Percentiles rank a stretch among this genome's conserved stretches.
Conservation (phyloP, 2,329 filamentous ascomycete species). For the Fusarium tupiense region DNA sequence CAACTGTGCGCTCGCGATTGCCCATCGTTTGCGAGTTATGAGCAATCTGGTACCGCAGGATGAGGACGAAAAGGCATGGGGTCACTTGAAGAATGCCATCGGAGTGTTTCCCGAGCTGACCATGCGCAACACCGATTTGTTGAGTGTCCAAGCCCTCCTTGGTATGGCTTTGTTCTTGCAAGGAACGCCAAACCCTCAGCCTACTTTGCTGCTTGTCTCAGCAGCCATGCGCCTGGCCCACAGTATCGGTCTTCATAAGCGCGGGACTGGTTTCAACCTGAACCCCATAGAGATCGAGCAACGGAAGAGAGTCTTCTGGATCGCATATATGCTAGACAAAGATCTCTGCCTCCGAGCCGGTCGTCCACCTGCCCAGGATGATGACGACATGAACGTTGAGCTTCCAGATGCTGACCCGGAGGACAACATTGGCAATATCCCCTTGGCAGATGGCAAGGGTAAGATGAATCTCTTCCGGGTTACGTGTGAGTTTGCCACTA, state of each 20-base stretch:
- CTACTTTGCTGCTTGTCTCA: slow-evolving; percentile 89
- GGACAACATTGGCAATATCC: slow-evolving; percentile 95
- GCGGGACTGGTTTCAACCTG: slow-evolving; percentile 89
- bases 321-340: slow-evolving; percentile 72
- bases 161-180: slow-evolving; percentile 96
- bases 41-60: slow-evolving; percentile 90
- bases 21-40: slow-evolving; percentile 92
- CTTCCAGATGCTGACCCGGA: slow-evolving; percentile 89
- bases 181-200: slow-evolving; percentile 95
- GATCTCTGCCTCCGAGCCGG: slow-evolving; percentile 69
- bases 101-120: slow-evolving; percentile 91
- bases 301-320: slow-evolving; percentile 73
- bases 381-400: slow-evolving; percentile 91
- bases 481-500: slow-evolving; percentile 90
- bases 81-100: slow-evolving; percentile 95
- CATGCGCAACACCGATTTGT: slow-evolving; percentile 93
- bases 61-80: slow-evolving; percentile 95
- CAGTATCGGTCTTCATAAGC: slow-evolving; percentile 94
- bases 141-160: slow-evolving; percentile 92
- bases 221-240: slow-evolving; percentile 91
- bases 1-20: slow-evolving; percentile 93
- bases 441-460: slow-evolving; percentile 84
- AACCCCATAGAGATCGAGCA: slow-evolving; percentile 96
- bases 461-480: slow-evolving; percentile 96
- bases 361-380: slow-evolving; percentile 69